Base-by-base conservation (phyloP, 2,329 filamentous ascomycete species). In the Penicillium palitans region DNA sequence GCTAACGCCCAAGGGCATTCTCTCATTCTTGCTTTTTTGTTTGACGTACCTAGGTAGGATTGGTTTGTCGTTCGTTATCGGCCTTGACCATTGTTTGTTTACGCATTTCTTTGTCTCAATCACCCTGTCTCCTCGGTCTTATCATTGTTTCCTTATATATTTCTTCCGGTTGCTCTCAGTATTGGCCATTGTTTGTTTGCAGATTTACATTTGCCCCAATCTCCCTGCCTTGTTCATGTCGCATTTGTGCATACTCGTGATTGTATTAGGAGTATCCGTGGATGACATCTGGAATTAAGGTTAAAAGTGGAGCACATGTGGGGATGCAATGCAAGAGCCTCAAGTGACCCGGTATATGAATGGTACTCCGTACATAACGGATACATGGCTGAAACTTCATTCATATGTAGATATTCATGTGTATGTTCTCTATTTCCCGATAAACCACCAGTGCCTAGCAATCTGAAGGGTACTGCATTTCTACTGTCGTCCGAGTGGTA, bases 391-490 rank as follows among this genome's bases (percentile, higher is more conserved):
- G 7, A 33, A 45, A 12, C 10, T 7, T n/a, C 6, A 24, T 42
- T 42, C 21, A 19, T 40, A 4, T 24, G 12, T 21, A 46, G 9
- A n/a, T n/a, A 33, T 13, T 33, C 13, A 13, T 6, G 12, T 25
- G 6, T 5, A 21, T 21, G 19, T 21, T 21, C 19, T 21, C 19
- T 21, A 21, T 25, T 21, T 45, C 1, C n/a, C 15, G 27, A 1
- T 15, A 1, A 10, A 3, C 7, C 0, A 21, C 7, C 9, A 15
- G 12, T 21, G 6, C 2, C 6, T 1, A 15, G 4, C 2, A 4
- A 31, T 10, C 12, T 17, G n/a, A 21, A 44, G 41, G 21, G 25
- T 1, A 17, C 13, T 17, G 1, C 10, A 31, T 6, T 31, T 33
- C 12, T 47, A 13, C 10, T 6, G 4, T 29, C 7, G 13, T 15